Percentiles rank a stretch among this genome's conserved stretches.
These are phyloP conservation scores for Grosmannia penicillata DNA, from an alignment of 2,329 filamentous ascomycete genomes.

Conservation along the genomic window DNA sequence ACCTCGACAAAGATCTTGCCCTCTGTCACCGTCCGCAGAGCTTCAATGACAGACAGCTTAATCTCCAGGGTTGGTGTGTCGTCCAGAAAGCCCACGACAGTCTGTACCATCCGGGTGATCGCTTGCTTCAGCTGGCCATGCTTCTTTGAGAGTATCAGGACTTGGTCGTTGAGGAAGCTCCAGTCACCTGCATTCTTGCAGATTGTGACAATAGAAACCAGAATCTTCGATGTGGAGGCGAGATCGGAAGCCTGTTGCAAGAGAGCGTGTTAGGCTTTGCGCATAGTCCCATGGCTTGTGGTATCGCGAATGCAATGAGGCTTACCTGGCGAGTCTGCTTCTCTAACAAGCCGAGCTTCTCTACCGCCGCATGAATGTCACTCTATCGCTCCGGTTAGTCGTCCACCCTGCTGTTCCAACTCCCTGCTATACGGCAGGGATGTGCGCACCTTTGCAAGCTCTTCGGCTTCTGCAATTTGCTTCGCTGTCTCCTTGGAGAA, in stretches of 20 bases:
- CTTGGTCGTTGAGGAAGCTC: conserved; percentile 91
- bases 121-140: conserved; percentile 99
- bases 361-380: conserved; percentile 75
- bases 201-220: conserved; percentile 81
- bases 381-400: no score
- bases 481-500: conserved; percentile 92
- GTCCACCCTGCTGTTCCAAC: no score
- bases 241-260: conserved; percentile 90
- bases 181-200: conserved; percentile 89
- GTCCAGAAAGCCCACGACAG: conserved; percentile 83
- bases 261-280: background rate
- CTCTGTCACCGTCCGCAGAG: conserved; percentile 88
- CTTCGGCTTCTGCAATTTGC: conserved; percentile 78
- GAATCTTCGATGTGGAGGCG: conserved; percentile 77
- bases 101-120: conserved; percentile 97
- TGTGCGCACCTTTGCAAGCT: conserved; percentile 61
- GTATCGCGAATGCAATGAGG: conserved; percentile 6
- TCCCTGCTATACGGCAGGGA: background rate
- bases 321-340: conserved; percentile 92
- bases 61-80: conserved; percentile 71
- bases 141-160: conserved; percentile 93
- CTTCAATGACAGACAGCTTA: conserved; percentile 90
- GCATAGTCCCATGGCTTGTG: background rate
- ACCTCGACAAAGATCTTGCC: conserved; percentile 99
- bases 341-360: conserved; percentile 83